phyloP scores from a whole-genome alignment of 371 early-diverging fungal genomes.

The Phascolomyces articulosus region DNA sequence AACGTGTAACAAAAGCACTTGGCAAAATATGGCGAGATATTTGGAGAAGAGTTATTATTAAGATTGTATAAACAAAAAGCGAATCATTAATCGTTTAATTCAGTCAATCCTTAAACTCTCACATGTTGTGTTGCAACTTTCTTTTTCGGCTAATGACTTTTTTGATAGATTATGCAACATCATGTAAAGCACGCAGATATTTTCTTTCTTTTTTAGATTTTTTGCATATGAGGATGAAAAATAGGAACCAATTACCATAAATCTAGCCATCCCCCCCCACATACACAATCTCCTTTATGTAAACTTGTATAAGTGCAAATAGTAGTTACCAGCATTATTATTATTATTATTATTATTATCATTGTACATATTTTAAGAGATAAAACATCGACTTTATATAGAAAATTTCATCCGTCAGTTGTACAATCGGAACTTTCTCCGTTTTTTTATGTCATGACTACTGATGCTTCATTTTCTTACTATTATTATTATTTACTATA shows the following conservation, averaged over 20 bases:
- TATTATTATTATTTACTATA: no score
- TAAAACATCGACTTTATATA: constrained; percentile 4
- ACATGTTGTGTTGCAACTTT: not conserved
- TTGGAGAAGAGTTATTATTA: no score
- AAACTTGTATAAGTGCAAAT: no score
- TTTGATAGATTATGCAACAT: constrained; percentile 5
- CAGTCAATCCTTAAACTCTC: no score
- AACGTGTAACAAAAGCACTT: not conserved
- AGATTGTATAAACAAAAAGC: constrained; percentile 2
- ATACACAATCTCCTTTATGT: no score
- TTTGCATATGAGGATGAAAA: not conserved
- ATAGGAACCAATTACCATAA: no score
- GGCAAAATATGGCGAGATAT: constrained; percentile 1
- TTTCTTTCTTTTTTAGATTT: no score
- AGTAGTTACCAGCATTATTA: not conserved
- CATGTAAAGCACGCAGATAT: no score
- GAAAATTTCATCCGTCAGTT: constrained; percentile 3
- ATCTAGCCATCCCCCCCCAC: no score
- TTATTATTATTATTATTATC: not conserved
- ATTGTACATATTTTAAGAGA: constrained; percentile 1
- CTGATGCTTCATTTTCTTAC: no score
- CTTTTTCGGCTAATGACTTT: not conserved
- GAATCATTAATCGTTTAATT: not conserved
- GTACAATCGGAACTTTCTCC: not conserved
- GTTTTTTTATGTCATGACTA: not conserved